A percentile compares a stretch with the other conserved stretches of the same genome.
phyloP scores from a whole-genome alignment of 768 basidiomycete genomes.

The Xerocomus brunneocitrinus region DNA sequence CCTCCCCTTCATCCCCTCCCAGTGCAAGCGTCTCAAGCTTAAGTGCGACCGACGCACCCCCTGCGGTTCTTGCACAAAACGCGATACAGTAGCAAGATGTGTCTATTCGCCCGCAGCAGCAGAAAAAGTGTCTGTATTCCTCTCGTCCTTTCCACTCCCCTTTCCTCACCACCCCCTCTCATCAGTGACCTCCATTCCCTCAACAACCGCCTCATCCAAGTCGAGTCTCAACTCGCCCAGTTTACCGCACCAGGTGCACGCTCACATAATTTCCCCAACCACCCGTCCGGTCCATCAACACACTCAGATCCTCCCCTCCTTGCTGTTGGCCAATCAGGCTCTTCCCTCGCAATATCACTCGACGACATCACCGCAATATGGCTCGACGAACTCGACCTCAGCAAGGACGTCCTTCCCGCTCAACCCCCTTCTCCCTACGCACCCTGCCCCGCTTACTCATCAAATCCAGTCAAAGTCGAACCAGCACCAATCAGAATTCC shows the following conservation, averaged over 20 bases:
- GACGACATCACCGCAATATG: conserved; percentile 59
- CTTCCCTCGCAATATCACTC: conserved; percentile 49
- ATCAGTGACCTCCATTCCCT: conserved; percentile 74
- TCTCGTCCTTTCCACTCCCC: neutral
- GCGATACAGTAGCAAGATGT: conserved; percentile 68
- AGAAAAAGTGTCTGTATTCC: conserved; percentile 68
- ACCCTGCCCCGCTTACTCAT: conserved; percentile 14
- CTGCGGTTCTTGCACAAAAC: conserved; percentile 74
- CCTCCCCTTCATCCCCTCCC: conserved; percentile 3
- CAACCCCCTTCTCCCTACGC: conserved; percentile 12
- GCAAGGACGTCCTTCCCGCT: conserved; percentile 22
- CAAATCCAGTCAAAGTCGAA: conserved; percentile 33
- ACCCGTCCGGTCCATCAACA: conserved; percentile 9
- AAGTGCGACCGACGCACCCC: conserved; percentile 79
- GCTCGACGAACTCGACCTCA: conserved; percentile 50
- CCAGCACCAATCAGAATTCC: conserved; percentile 28
- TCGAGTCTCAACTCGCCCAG: conserved; percentile 58
- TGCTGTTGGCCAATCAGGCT: conserved; percentile 36
- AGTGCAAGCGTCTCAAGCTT: conserved; percentile 87
- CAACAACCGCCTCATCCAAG: conserved; percentile 70
- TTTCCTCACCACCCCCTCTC: neutral
- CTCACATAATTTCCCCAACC: conserved; percentile 17
- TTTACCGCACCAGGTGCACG: conserved; percentile 34
- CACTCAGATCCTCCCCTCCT: conserved; percentile 31
- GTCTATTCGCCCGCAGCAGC: conserved; percentile 78